Evolutionary conservation across 345 rosid genomes (phyloP), one percentile per base, ranked within the genome.

Genomic region (Melaleuca quinquenervia): DNA sequence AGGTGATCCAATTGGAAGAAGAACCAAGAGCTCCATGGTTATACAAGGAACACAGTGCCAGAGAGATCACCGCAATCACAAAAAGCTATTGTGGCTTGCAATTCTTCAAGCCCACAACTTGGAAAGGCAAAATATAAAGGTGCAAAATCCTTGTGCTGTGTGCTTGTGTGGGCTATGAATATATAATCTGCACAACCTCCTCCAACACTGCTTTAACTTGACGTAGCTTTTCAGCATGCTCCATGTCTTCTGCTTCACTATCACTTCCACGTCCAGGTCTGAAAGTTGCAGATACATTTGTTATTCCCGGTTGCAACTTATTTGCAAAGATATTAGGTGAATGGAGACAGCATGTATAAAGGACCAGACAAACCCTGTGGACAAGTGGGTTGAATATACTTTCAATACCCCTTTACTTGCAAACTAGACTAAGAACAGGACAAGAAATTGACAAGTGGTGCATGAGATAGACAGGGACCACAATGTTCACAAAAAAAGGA

Each of bases 161-260:
- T 55, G 60, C n/a, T 18, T 36, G 80, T 18, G 48, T 8, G 80
- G 48, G 48, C 9, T 18, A 70, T 64, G 32, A 64, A 64, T 64
- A 64, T 64, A 16, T 18, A 70, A 36, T 70, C 80, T 84, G 32
- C 26, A 84, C 88, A 84, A 96, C 99, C 99, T 98, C 99, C 91
- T 96, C 99, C 85, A 98, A 98, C 70, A 96, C 99, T 70, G 98
- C 99, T 93, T 98, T 98, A 62, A 98, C 99, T 91, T 96, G 99
- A 49, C 99, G 98, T 91, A 98, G 96, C 93, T 96, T 98, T 89
- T 98, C 99, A 89, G 99, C 98, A 89, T 98, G 99, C 92, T 98
- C 99, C 88, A 94, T 86, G 90, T 95, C 99, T 91, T 98, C 99
- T 52, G 99, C 98, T 91, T 98, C 99, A 85, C 96, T 98, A 85